A percentile compares a stretch with the other conserved stretches of the same genome.
Evolutionary conservation across 768 basidiomycete species (phyloP).

Genomic region (Trametopsis cervina): DNA sequence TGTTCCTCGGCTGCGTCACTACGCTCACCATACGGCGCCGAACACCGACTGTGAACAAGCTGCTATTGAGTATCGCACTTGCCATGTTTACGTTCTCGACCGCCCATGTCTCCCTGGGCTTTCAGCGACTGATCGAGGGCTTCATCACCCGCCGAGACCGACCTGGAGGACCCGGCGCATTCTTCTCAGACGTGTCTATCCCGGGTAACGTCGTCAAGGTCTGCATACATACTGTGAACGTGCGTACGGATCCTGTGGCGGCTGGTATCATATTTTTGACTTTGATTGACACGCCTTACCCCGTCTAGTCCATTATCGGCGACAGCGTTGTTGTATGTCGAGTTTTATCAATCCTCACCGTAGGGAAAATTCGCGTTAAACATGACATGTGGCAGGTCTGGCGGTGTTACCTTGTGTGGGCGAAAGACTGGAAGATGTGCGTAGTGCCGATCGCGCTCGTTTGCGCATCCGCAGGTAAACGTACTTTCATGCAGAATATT

Average conservation of each 20-base stretch:
- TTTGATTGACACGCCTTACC: neutral
- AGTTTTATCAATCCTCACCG: neutral
- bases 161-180: slow-evolving; percentile 25
- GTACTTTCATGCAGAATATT: neutral
- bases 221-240: slow-evolving; percentile 27
- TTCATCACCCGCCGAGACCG: slow-evolving; percentile 25
- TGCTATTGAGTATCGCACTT: slow-evolving; percentile 21
- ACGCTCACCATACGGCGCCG: slow-evolving; percentile 21
- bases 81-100: slow-evolving; percentile 29
- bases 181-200: slow-evolving; percentile 28
- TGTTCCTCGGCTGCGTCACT: slow-evolving; percentile 24
- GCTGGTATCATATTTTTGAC: neutral
- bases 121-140: slow-evolving; percentile 29
- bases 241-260: slow-evolving; percentile 2
- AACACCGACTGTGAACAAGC: slow-evolving; percentile 17
- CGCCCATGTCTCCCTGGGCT: slow-evolving; percentile 28
- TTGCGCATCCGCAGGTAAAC: slow-evolving; percentile 25
- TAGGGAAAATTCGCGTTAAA: neutral
- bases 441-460: slow-evolving; percentile 24
- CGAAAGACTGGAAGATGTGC: slow-evolving; percentile 24
- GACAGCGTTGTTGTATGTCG: slow-evolving; percentile 26
- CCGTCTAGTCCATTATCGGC: slow-evolving; percentile 24
- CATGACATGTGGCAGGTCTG: slow-evolving; percentile 19
- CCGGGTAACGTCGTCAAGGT: slow-evolving; percentile 31
- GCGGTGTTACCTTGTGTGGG: slow-evolving; percentile 30